Evolutionary conservation across 2,329 filamentous ascomycete genomes (phyloP).

Genomic region (Monosporascus sp.): DNA sequence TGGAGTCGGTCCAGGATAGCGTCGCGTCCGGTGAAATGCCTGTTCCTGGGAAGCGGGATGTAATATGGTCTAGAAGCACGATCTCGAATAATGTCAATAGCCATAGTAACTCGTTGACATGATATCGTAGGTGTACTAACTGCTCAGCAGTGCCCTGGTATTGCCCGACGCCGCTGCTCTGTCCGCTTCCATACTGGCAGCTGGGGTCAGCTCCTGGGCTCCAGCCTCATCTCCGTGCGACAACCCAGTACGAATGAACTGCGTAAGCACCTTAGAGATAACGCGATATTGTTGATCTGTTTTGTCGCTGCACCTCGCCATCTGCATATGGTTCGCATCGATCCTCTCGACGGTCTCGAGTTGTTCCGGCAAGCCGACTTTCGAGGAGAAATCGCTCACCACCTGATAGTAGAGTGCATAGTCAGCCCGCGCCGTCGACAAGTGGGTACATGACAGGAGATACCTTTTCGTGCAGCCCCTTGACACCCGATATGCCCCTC

Average conservation of each 20-base stretch:
- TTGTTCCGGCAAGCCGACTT: constrained; percentile 26
- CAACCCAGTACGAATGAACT: constrained; percentile 11
- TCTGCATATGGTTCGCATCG: constrained; percentile 35
- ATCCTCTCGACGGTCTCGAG: constrained; percentile 34
- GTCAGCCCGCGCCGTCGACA: not conserved
- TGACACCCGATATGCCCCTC: constrained; percentile 27
- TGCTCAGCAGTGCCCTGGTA: not conserved
- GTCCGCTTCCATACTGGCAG: not conserved
- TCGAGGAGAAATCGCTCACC: constrained; percentile 34
- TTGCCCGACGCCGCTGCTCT: not conserved
- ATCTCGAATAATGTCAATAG: not conserved
- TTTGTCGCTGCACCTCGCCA: constrained; percentile 26
- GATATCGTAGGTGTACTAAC: not conserved
- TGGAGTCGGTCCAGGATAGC: not conserved
- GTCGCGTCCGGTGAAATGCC: not conserved
- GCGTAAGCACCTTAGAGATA: constrained; percentile 22
- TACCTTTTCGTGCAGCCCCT: constrained; percentile 29
- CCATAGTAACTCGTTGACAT: not conserved
- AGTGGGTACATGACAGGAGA: not conserved
- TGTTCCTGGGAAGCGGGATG: constrained; percentile 1
- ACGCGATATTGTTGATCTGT: constrained; percentile 26
- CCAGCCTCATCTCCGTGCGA: not conserved
- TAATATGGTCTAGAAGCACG: not conserved
- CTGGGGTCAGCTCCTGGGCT: not conserved
- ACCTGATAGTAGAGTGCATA: constrained; percentile 21